Conservation (phyloP, 345 rosid species). For the Lumnitzera racemosa region DNA sequence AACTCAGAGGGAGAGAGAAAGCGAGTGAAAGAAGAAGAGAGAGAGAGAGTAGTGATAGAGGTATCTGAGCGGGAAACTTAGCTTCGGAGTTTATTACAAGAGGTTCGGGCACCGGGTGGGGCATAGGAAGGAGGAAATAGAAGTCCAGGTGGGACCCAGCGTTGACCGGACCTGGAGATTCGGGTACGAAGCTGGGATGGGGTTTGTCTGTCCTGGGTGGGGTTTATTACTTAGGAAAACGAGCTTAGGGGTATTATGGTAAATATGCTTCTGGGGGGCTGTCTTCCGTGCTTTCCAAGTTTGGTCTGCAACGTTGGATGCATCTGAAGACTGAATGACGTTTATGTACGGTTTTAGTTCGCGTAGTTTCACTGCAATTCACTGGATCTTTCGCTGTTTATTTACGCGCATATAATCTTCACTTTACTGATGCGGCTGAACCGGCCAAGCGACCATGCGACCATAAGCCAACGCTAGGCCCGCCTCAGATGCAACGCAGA, state of each 20-base stretch:
- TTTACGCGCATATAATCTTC: too few relatives aligned
- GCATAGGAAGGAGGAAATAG: conserved; percentile 22
- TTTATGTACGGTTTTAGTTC: too few relatives aligned
- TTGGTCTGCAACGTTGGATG: too few relatives aligned
- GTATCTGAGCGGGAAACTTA: conserved; percentile 7
- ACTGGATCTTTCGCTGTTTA: too few relatives aligned
- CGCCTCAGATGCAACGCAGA: too few relatives aligned
- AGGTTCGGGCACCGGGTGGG: conserved; percentile 21
- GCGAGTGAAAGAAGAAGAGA: conserved; percentile 21
- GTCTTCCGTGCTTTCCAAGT: too few relatives aligned
- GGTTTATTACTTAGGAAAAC: not conserved
- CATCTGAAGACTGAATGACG: too few relatives aligned
- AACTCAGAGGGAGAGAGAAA: conserved; percentile 3
- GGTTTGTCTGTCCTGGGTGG: not conserved
- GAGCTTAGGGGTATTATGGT: not conserved
- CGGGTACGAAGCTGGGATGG: conserved; percentile 1
- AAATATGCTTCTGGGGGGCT: too few relatives aligned
- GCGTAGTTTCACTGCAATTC: too few relatives aligned
- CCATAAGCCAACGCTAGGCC: too few relatives aligned
- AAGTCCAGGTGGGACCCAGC: conserved; percentile 16
- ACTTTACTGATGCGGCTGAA: too few relatives aligned
- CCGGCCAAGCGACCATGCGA: not conserved
- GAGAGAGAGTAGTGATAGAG: conserved; percentile 26
- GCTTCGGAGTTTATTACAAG: conserved; percentile 3
- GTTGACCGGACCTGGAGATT: conserved; percentile 29